These are phyloP conservation scores for Conticribra guillardii DNA, from an alignment of 108 stramenopile species.

Conservation along the genomic window DNA sequence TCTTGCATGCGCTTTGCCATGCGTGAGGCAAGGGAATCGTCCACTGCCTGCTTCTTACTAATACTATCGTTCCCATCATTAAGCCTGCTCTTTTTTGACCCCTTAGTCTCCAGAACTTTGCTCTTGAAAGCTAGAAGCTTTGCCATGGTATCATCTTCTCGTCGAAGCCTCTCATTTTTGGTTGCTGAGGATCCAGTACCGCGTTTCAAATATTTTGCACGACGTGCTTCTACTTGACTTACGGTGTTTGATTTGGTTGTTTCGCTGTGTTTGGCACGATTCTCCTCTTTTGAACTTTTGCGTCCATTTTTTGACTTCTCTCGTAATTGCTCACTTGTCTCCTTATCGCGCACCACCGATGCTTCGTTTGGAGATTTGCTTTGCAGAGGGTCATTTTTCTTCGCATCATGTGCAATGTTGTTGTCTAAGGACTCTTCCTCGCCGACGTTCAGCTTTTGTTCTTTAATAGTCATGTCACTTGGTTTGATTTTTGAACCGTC, in stretches of 20 bases:
- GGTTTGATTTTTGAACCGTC: background rate
- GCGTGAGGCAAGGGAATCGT: constrained; percentile 61
- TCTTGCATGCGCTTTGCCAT: constrained; percentile 57
- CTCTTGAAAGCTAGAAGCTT: constrained; percentile 71
- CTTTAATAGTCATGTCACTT: background rate
- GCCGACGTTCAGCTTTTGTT: background rate
- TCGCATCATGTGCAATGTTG: background rate
- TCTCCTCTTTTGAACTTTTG: constrained; percentile 1
- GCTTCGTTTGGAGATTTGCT: background rate
- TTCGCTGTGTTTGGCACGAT: constrained; percentile 6
- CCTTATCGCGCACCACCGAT: too few relatives aligned
- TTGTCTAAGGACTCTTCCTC: background rate
- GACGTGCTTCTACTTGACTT: constrained; percentile 68
- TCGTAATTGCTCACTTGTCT: background rate
- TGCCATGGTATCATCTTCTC: constrained; percentile 76
- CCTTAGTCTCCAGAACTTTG: constrained; percentile 52
- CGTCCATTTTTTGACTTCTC: constrained; percentile 1
- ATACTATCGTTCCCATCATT: background rate
- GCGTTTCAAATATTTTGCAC: constrained; percentile 65
- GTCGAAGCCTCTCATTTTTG: constrained; percentile 25
- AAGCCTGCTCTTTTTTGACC: constrained; percentile 9
- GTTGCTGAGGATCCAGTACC: constrained; percentile 40
- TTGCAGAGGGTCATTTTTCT: background rate
- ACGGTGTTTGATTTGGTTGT: constrained; percentile 19
- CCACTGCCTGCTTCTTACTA: constrained; percentile 2